phyloP scores from a whole-genome alignment of 2,329 filamentous ascomycete genomes.

The Microsporum ferrugineum region DNA sequence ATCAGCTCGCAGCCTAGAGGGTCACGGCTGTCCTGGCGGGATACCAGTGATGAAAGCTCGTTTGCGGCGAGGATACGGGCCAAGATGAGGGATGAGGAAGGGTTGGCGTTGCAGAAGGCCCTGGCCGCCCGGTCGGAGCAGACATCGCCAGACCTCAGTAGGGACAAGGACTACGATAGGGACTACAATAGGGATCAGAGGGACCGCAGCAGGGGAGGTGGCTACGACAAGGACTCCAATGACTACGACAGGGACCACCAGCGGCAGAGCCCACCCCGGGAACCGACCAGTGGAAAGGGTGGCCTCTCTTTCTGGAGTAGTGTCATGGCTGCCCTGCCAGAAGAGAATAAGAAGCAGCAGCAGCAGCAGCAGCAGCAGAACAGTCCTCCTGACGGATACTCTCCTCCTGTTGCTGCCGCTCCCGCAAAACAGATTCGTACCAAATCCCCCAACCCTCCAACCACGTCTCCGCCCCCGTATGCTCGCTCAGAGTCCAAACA shows the following conservation, averaged over 20 bases:
- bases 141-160: background rate
- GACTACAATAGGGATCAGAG: background rate
- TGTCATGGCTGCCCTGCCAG: conserved; percentile 12
- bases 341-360: conserved; percentile 3
- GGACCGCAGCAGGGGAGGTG: background rate
- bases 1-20: conserved; percentile 21
- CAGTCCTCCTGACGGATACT: conserved; percentile 1
- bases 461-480: background rate
- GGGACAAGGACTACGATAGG: background rate
- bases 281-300: background rate
- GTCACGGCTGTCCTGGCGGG: conserved; percentile 31
- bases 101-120: conserved; percentile 34
- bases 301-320: conserved; percentile 12
- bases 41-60: conserved; percentile 31
- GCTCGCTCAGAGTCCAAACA: background rate
- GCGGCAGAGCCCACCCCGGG: background rate
- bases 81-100: conserved; percentile 44
- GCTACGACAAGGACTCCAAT: background rate
- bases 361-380: background rate
- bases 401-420: background rate
- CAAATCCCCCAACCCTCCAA: background rate
- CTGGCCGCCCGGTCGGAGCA: background rate
- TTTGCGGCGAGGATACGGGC: conserved; percentile 39
- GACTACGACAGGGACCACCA: background rate
- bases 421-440: background rate